Evolutionary conservation across 1,284 basidiomycete genomes (phyloP), one percentile per base, ranked within the genome.

Genomic region (Heterobasidion occidentale): DNA sequence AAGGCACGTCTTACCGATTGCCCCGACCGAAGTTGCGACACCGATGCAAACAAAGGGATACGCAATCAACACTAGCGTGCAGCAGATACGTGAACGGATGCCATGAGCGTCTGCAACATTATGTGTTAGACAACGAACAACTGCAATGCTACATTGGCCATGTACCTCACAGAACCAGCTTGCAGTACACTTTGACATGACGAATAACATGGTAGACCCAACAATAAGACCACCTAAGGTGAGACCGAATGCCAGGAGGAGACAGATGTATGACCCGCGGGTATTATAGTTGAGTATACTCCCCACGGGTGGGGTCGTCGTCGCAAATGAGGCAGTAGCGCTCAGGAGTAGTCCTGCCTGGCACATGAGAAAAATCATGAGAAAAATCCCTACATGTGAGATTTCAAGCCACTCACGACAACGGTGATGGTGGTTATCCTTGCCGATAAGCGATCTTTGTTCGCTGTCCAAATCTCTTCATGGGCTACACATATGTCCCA

Each of bases 31-130:
- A 20, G 51, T 56, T 20, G 56, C n/a, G 8, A 53, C 35, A n/a
- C 59, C 56, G 9, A 58, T 54, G 36, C 36, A 52, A 9, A 55
- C 2, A 36, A 54, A 60, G 1, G 59, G 59, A 50, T 60, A 60
- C 45, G 56, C 53, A 11, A 56, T 36, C 3, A 56, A 11, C 14
- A 60, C 36, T 1, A 60, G 34, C 33, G 52, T 55, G 51, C 54
- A 60, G 38, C 56, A 58, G 12, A 60, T 35, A 2, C 48, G 36
- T 9, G 42, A 46, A 5, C 57, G 51, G 54, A 50, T 33, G 53
- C 19, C 59, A 60, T 58, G 7, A 58, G 20, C 3, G 51, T 53
- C 59, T 60, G 42, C 1, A 51, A 33, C 9, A 48, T 48, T 17
- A 15, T 27, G 46, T 48, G 20, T 15, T 36, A 34, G 12, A 7